phyloP scores from a whole-genome alignment of 2,329 filamentous ascomycete species.

The Basipetospora chlamydospora region DNA sequence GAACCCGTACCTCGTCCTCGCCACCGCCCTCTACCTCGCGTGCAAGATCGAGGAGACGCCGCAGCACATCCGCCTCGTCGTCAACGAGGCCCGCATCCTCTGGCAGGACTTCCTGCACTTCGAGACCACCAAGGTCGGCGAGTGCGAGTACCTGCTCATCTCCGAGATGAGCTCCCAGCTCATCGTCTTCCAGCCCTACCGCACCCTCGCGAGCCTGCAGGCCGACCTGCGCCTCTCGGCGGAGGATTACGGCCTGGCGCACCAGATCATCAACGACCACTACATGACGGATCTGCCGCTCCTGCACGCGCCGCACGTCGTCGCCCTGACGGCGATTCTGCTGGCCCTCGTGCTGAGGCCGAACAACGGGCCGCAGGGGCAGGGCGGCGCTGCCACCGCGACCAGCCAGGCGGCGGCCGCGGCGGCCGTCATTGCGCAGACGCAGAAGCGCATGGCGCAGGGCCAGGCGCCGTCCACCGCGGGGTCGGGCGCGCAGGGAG shows the following conservation, averaged over 20 bases:
- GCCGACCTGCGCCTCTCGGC: constrained; percentile 54
- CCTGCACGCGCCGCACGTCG: constrained; percentile 70
- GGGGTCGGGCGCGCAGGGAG: constrained; percentile 5
- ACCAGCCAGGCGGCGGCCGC: constrained; percentile 33
- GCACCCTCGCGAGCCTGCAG: constrained; percentile 59
- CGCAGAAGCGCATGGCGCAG: constrained; percentile 19
- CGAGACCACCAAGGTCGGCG: constrained; percentile 73
- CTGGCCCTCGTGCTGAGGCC: constrained; percentile 72
- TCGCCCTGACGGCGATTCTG: constrained; percentile 76
- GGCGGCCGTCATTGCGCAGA: constrained; percentile 32
- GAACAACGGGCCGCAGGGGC: constrained; percentile 13
- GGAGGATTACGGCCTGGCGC: constrained; percentile 65
- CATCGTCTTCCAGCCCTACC: constrained; percentile 83
- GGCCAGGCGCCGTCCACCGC: too few relatives aligned
- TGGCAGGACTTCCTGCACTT: constrained; percentile 68
- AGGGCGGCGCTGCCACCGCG: constrained; percentile 8
- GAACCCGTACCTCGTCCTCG: constrained; percentile 82
- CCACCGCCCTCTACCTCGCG: constrained; percentile 87
- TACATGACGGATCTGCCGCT: constrained; percentile 87
- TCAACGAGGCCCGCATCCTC: constrained; percentile 69
- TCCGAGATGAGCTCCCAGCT: constrained; percentile 82
- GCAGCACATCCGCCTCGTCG: constrained; percentile 85
- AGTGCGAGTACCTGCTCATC: constrained; percentile 88
- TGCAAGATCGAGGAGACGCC: constrained; percentile 98
- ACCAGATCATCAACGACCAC: constrained; percentile 79